Base-by-base conservation (phyloP, 2,329 filamentous ascomycete species). In the Ascochyta fabae region DNA sequence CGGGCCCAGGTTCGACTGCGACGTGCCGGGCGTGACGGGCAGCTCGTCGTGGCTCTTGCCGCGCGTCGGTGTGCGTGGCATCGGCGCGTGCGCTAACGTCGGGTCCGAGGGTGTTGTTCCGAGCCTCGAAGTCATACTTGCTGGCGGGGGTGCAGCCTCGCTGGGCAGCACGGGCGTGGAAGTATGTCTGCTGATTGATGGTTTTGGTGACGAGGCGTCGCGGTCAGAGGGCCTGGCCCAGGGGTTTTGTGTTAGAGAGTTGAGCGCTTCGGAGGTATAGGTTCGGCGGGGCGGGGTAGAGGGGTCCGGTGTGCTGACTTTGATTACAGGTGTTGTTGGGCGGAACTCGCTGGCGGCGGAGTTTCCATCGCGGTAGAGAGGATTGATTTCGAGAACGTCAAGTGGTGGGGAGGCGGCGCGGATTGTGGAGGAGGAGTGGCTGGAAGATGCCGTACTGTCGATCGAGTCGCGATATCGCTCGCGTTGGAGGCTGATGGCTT, bases 401-500 rank as follows among this genome's bases (percentile, higher is more conserved):
- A 55, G 46, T 1, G 65, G 62, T 35, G 66, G 67, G 2, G 70
- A 72, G 7, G 57, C 41, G 29, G 64, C 49, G 36, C 68, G 67
- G 8, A 65, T 42, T 7, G 64, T 69, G 8, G 72, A 65, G 10
- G 62, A 66, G 7, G 54, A 55, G 15, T 50, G 46, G 31, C 47
- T 48, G 33, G 45, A 39, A n/a, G 62, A 35, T 16, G 33, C 58
- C 9, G 58, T 65, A 16, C 58, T 64, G 24, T 67, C 64, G 6
- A 67, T 48, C 2, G 68, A 62, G 48, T 76, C 71, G n/a, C 60
- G 66, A 45, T 73, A 75, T 7, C 60, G 61, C 50, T 80, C 77
- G 48, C 75, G 69, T n/a, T 75, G 59, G 5, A 81, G 69, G 45
- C 75, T 69, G 49, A 81, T 79, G 2, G 70, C 72, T 35, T 80